phyloP scores from a whole-genome alignment of 306 rosid genomes.

The Herpetospermum pedunculosum region DNA sequence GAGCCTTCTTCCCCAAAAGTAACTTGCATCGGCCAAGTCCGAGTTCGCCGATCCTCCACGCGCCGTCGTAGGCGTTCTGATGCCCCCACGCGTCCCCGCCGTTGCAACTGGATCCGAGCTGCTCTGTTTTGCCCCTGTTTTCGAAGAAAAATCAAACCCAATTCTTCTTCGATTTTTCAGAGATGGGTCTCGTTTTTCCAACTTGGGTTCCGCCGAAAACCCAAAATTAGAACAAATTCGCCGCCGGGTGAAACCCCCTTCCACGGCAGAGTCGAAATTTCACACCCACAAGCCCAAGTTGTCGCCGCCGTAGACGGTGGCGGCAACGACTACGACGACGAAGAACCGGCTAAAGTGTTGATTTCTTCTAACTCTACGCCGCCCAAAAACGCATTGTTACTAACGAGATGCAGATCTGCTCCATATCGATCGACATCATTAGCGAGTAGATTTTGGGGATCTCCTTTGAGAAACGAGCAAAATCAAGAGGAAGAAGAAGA shows the following conservation, averaged over 20 bases:
- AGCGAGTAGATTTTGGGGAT: constrained; percentile 60
- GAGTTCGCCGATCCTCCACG: constrained; percentile 47
- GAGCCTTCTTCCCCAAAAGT: constrained; percentile 95
- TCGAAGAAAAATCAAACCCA: constrained; percentile 21
- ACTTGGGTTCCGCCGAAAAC: constrained; percentile 24
- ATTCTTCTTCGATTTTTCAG: constrained; percentile 29
- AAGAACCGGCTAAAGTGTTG: constrained; percentile 11
- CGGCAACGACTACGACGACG: not conserved
- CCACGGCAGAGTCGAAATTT: constrained; percentile 5
- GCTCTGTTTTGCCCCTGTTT: constrained; percentile 26
- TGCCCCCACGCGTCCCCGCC: constrained; percentile 11
- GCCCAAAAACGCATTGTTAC: constrained; percentile 59
- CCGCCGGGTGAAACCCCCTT: constrained; percentile 17
- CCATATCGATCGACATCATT: constrained; percentile 83
- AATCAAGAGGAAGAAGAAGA: constrained; percentile 12
- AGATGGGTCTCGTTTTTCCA: constrained; percentile 33
- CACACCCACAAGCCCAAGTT: constrained; percentile 19
- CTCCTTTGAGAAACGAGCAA: constrained; percentile 35
- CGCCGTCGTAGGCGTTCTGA: not conserved
- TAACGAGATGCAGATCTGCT: constrained; percentile 74
- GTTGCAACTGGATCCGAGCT: constrained; percentile 35
- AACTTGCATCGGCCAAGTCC: constrained; percentile 93
- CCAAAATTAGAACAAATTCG: constrained; percentile 13
- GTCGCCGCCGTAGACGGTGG: not conserved
- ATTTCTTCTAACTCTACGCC: constrained; percentile 23